Conservation (phyloP, 2,329 filamentous ascomycete species). For the Polytolypa hystricis region DNA sequence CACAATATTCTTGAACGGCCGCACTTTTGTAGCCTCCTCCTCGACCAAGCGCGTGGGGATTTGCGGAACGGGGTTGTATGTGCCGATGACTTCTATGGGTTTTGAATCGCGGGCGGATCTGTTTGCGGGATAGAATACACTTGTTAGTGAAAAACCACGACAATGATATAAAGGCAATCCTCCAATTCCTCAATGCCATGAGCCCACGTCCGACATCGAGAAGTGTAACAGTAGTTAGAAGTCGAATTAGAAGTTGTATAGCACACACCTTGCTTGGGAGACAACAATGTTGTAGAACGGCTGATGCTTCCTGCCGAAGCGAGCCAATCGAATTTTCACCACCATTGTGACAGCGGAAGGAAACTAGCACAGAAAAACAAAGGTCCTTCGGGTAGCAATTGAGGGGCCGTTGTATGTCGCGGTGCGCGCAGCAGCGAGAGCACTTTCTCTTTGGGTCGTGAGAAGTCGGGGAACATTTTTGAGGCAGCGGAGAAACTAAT, state of each 20-base stretch:
- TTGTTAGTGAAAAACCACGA: not conserved
- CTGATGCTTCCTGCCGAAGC: slow-evolving; percentile 78
- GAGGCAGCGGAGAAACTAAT: not conserved
- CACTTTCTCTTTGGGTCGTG: not conserved
- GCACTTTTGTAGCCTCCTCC: slow-evolving; percentile 41
- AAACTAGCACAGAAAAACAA: slow-evolving; percentile 17
- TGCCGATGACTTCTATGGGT: slow-evolving; percentile 82
- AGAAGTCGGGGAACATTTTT: not conserved
- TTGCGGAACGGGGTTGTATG: slow-evolving; percentile 51
- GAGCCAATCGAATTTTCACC: slow-evolving; percentile 82
- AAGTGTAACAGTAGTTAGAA: not conserved
- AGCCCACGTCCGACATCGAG: not conserved
- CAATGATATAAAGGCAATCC: not conserved
- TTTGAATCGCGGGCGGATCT: slow-evolving; percentile 79
- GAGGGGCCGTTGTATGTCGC: not conserved
- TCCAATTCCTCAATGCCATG: too few relatives aligned
- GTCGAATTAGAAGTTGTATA: not conserved
- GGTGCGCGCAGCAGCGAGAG: too few relatives aligned
- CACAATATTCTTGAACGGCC: slow-evolving; percentile 81
- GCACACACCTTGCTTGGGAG: slow-evolving; percentile 67
- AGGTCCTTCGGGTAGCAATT: not conserved
- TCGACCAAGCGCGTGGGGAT: slow-evolving; percentile 38
- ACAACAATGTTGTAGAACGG: slow-evolving; percentile 98
- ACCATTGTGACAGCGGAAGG: too few relatives aligned
- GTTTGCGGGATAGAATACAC: too few relatives aligned